These are phyloP conservation scores for Penicillium italicum DNA, from an alignment of 2,329 filamentous ascomycete species.

Conservation along the genomic window DNA sequence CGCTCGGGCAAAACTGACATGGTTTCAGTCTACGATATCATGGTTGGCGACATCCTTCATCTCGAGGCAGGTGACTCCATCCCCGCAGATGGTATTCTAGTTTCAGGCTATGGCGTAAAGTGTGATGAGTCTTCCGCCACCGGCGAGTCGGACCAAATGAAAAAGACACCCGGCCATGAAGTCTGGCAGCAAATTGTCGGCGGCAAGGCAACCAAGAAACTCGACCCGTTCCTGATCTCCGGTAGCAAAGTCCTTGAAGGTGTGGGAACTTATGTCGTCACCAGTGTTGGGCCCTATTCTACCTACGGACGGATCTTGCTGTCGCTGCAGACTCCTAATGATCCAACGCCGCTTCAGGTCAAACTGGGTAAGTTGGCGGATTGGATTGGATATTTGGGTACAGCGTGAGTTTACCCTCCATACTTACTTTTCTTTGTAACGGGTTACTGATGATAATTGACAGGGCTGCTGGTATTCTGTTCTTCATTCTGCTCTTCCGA, in stretches of 20 bases:
- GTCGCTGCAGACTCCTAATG: slow-evolving; percentile 68
- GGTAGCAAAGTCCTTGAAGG: slow-evolving; percentile 75
- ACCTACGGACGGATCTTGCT: slow-evolving; percentile 73
- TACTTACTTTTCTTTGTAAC: neutral
- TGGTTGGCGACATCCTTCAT: slow-evolving; percentile 67
- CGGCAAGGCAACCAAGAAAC: slow-evolving; percentile 51
- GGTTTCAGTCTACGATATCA: slow-evolving; percentile 63
- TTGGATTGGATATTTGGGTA: slow-evolving; percentile 74
- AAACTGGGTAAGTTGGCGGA: slow-evolving; percentile 73
- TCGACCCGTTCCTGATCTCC: slow-evolving; percentile 75
- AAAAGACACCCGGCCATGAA: slow-evolving; percentile 60
- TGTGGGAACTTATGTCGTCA: slow-evolving; percentile 70
- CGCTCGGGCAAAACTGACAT: slow-evolving; percentile 63
- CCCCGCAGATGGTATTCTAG: slow-evolving; percentile 67
- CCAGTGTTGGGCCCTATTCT: slow-evolving; percentile 68
- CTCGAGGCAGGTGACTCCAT: slow-evolving; percentile 67
- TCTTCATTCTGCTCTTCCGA: slow-evolving; percentile 80
- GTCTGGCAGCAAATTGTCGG: slow-evolving; percentile 56
- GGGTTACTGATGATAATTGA: slow-evolving; percentile 9
- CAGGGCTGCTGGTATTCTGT: slow-evolving; percentile 68
- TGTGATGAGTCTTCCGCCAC: slow-evolving; percentile 73
- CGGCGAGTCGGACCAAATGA: slow-evolving; percentile 69
- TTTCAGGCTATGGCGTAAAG: slow-evolving; percentile 62
- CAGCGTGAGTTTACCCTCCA: slow-evolving; percentile 45
- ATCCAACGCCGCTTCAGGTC: slow-evolving; percentile 71